These are phyloP conservation scores for Komagataella ulmi DNA, from an alignment of 805 yeast species.

Conservation along the genomic window DNA sequence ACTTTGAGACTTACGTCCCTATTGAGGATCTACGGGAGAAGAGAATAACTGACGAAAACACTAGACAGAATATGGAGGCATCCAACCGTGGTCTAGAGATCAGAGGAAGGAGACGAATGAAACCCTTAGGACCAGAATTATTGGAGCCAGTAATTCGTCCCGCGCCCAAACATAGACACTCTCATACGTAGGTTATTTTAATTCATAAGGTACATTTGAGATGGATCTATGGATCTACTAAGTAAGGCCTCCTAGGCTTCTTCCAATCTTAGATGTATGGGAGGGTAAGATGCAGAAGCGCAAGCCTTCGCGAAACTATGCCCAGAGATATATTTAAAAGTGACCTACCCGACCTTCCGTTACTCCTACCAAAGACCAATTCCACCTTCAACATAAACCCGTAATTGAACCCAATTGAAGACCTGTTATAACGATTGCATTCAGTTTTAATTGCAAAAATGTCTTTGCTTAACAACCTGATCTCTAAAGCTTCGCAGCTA, in stretches of 20 bases:
- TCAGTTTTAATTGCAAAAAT: slow-evolving; percentile 11
- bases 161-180: background rate
- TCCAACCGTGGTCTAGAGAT: background rate
- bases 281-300: background rate
- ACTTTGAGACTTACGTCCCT: background rate
- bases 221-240: too few species aligned
- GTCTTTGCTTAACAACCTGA: slow-evolving; percentile 38
- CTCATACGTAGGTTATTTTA: background rate
- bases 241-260: background rate
- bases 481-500: slow-evolving; percentile 33
- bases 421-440: background rate
- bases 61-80: background rate
- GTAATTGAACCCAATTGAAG: background rate
- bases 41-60: background rate
- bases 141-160: background rate
- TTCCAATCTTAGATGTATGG: background rate
- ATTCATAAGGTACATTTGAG: background rate
- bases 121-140: background rate
- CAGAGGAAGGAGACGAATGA: background rate
- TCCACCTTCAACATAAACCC: background rate
- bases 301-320: background rate
- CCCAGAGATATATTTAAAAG: background rate
- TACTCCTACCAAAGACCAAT: background rate
- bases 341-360: background rate
- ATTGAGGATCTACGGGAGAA: background rate